These are phyloP conservation scores for Phytophthora tentaculata DNA, from an alignment of 352 stramenopile genomes.

Conservation along the genomic window DNA sequence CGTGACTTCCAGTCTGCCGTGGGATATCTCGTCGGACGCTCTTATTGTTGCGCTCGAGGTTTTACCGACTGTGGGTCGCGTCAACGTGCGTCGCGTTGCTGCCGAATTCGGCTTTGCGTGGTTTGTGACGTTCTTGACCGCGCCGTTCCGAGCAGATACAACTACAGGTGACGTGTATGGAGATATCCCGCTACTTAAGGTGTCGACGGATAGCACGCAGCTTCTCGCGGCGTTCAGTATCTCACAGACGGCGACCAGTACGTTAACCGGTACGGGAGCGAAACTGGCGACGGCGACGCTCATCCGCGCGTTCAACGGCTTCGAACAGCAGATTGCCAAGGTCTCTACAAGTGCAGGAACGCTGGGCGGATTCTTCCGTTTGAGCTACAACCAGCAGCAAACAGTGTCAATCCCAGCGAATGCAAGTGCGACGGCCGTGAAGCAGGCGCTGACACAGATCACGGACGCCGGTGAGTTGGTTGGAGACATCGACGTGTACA, in stretches of 20 bases:
- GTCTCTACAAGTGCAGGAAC: conserved; percentile 64
- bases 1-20: conserved; percentile 72
- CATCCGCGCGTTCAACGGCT: conserved; percentile 91
- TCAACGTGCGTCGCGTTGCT: conserved; percentile 75
- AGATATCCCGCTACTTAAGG: conserved; percentile 58
- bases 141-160: conserved; percentile 42
- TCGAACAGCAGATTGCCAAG: conserved; percentile 91
- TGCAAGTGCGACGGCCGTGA: conserved; percentile 56
- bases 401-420: conserved; percentile 78
- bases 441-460: conserved; percentile 59
- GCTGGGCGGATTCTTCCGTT: conserved; percentile 87
- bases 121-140: conserved; percentile 81
- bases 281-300: conserved; percentile 78
- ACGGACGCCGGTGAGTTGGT: conserved; percentile 29
- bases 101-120: conserved; percentile 82
- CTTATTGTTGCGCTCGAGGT: conserved; percentile 81
- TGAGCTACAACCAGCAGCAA: conserved; percentile 87
- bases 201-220: conserved; percentile 75
- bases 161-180: conserved; percentile 48
- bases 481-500: conserved; percentile 65
- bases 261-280: conserved; percentile 80
- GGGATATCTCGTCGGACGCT: conserved; percentile 79
- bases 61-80: conserved; percentile 84
- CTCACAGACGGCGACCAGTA: conserved; percentile 45
- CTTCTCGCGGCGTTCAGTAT: conserved; percentile 61